phyloP scores from a whole-genome alignment of 1,139 yeast species.

The Torulaspora pretoriensis region DNA sequence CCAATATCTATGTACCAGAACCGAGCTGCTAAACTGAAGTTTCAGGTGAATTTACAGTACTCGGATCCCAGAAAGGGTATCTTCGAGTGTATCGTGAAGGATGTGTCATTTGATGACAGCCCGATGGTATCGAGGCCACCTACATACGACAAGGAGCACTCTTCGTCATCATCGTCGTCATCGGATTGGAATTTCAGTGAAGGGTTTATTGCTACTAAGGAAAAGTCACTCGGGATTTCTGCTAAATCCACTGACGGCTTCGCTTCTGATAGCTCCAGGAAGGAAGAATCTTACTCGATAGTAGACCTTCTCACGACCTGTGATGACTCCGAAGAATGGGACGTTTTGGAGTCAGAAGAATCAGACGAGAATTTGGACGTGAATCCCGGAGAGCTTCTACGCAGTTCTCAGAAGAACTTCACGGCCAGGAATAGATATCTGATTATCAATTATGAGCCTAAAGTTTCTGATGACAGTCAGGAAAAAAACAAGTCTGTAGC shows the following conservation, averaged over 20 bases:
- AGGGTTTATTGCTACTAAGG: slow-evolving; percentile 3
- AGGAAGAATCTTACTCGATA: slow-evolving; percentile 4
- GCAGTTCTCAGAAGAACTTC: not conserved
- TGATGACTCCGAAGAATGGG: slow-evolving; percentile 6
- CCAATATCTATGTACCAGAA: slow-evolving; percentile 10
- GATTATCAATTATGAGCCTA: slow-evolving; percentile 5
- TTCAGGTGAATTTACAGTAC: slow-evolving; percentile 13
- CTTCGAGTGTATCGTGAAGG: slow-evolving; percentile 14
- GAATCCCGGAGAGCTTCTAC: not conserved
- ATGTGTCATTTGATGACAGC: slow-evolving; percentile 14
- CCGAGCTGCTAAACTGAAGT: slow-evolving; percentile 15
- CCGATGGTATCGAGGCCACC: slow-evolving; percentile 13
- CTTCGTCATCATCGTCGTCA: slow-evolving; percentile 8
- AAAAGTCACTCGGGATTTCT: not conserved
- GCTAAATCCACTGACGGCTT: slow-evolving; percentile 3
- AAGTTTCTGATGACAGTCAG: not conserved
- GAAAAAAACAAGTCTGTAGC: not conserved
- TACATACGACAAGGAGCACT: slow-evolving; percentile 7
- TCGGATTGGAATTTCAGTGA: slow-evolving; percentile 11
- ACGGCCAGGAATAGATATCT: slow-evolving; percentile 1
- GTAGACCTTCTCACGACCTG: slow-evolving; percentile 5
- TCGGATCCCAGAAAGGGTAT: slow-evolving; percentile 9
- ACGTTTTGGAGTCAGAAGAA: slow-evolving; percentile 5
- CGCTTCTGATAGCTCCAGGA: not conserved
- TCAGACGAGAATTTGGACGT: not conserved